Base-by-base conservation (phyloP, 768 basidiomycete genomes). In the Kwoniella dejecticola region DNA sequence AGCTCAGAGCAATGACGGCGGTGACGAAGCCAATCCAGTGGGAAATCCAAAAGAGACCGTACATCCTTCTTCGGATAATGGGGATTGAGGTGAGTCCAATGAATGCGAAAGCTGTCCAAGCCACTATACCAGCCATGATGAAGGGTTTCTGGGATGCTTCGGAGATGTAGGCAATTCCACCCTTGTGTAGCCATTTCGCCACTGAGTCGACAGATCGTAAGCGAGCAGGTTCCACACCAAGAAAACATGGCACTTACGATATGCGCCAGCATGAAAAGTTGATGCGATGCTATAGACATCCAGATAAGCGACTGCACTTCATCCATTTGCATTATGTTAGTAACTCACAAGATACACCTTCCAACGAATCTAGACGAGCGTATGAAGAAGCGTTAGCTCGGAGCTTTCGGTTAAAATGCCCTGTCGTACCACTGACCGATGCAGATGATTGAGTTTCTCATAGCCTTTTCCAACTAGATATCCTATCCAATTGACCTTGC, bases 51-150 rank as follows among this genome's bases (percentile, higher is more conserved):
- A 92, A 91, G 45, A 90, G 27, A 63, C 84, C 85, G 76, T 90
- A 90, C 31, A 81, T 84, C 30, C 79, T 82, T 54, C 80, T 79
- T n/a, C 91, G 82, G 69, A 85, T 79, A 57, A 77, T 82, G 11
- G 82, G 71, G 6, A 84, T 72, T 1, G 90, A 90, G 68, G 87
- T 85, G 46, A 91, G 63, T 57, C 83, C 81, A 46, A 91, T 81
- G 42, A 85, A 54, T 70, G 87, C 82, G 21, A 87, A 52, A 52
- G 80, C 82, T 33, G 82, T 65, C 33, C 87, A 81, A 26, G 82
- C 82, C 38, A 85, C 77, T 13, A 49, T 49, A 48, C 56, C 56
- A 19, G 56, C 58, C 30, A 30, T 52, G 5, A 60, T 60, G 31
- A 60, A 50, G 21, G 48, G 41, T 23, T 8, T 52, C 19, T 45